Evolutionary conservation across 169 alveolate genomes (phyloP).

Genomic region (Plasmodium knowlesi): DNA sequence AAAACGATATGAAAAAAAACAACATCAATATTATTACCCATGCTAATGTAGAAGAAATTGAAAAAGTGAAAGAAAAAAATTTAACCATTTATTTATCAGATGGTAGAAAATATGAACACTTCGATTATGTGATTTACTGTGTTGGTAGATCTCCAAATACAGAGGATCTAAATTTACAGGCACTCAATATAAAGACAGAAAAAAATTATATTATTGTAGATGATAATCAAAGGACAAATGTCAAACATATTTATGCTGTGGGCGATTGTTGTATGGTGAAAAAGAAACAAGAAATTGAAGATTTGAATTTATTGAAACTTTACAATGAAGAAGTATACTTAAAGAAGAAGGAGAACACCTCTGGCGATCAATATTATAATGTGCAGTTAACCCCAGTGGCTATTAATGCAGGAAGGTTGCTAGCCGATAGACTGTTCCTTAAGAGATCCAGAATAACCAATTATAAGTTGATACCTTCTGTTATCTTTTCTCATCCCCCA

Average conservation of each 20-base stretch:
- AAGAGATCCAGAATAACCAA: slow-evolving; percentile 71
- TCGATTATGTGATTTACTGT: slow-evolving; percentile 70
- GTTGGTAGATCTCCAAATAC: slow-evolving; percentile 73
- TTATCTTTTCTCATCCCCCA: slow-evolving; percentile 92
- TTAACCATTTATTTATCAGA: slow-evolving; percentile 92
- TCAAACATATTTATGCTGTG: slow-evolving; percentile 66
- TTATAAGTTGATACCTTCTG: slow-evolving; percentile 90
- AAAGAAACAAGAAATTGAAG: slow-evolving; percentile 28
- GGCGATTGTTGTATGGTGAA: slow-evolving; percentile 73
- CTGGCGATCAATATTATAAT: background rate
- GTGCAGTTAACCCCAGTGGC: slow-evolving; percentile 95
- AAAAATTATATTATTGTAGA: slow-evolving; percentile 59
- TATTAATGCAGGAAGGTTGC: slow-evolving; percentile 94
- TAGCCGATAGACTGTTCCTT: slow-evolving; percentile 91
- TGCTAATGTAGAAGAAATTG: slow-evolving; percentile 91
- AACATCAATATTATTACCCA: slow-evolving; percentile 83
- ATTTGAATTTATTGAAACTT: slow-evolving; percentile 26
- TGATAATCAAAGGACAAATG: slow-evolving; percentile 61
- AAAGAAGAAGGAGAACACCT: background rate
- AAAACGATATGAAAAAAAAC: slow-evolving; percentile 84
- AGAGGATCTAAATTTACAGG: slow-evolving; percentile 51
- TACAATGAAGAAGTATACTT: slow-evolving; percentile 38
- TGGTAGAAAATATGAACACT: slow-evolving; percentile 92
- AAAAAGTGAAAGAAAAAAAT: slow-evolving; percentile 84
- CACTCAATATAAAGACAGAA: slow-evolving; percentile 13